These are phyloP conservation scores for Ploettnerulaceae sp. DNA, from an alignment of 2,329 filamentous ascomycete genomes.

Conservation along the genomic window DNA sequence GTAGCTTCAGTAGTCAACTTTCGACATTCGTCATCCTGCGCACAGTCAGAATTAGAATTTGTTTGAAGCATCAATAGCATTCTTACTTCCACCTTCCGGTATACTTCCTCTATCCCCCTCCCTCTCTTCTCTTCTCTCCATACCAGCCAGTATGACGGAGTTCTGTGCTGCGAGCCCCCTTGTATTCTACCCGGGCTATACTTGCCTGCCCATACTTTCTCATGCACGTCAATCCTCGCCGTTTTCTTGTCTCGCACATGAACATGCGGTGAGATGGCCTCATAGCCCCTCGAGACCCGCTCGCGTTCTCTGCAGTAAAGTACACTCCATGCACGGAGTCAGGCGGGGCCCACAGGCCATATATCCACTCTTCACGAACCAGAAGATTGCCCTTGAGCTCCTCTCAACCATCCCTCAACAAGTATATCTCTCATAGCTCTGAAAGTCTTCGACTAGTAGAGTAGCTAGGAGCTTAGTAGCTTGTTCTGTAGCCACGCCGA, in stretches of 20 bases:
- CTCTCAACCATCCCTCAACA: not conserved
- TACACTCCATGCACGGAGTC: not conserved
- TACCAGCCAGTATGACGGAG: constrained; percentile 1
- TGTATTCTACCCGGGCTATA: not conserved
- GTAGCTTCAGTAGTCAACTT: too few relatives aligned
- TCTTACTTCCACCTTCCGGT: too few relatives aligned
- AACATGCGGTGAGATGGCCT: constrained; percentile 1
- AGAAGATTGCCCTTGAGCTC: not conserved
- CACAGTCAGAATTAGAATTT: too few relatives aligned
- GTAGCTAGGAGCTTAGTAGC: too few relatives aligned
- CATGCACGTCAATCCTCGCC: constrained; percentile 1
- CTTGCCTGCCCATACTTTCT: not conserved
- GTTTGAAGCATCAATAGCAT: too few relatives aligned
- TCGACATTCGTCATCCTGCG: not conserved
- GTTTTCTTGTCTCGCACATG: not conserved
- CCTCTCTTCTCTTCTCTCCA: too few relatives aligned
- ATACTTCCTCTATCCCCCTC: too few relatives aligned
- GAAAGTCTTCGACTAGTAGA: too few relatives aligned
- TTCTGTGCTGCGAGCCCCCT: not conserved
- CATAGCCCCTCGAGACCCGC: not conserved
- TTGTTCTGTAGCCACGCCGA: too few relatives aligned
- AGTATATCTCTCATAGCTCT: too few relatives aligned
- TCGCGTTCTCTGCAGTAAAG: constrained; percentile 1
- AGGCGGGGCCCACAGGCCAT: not conserved
- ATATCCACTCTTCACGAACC: not conserved